These are phyloP conservation scores for Termitomyces sp. DNA, from an alignment of 768 basidiomycete species.

Conservation along the genomic window DNA sequence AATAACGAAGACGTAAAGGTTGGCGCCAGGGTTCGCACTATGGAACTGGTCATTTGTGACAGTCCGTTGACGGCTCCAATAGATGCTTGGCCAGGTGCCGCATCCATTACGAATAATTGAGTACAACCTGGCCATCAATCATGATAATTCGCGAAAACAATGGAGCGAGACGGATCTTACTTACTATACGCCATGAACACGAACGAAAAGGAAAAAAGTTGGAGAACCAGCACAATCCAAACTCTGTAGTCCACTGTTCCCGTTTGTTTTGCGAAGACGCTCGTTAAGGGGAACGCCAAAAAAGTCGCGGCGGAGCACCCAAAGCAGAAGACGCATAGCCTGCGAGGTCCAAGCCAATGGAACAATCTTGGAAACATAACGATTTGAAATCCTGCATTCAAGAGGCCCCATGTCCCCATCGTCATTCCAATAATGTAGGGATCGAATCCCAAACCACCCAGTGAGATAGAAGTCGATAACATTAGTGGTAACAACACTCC, in stretches of 20 bases:
- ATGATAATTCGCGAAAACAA: not conserved
- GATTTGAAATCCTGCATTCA: conserved; percentile 29
- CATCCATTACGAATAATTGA: conserved; percentile 13
- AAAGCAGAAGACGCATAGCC: conserved; percentile 26
- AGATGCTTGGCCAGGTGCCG: conserved; percentile 5
- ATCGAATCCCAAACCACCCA: conserved; percentile 36
- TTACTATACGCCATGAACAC: conserved; percentile 30
- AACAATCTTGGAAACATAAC: conserved; percentile 27
- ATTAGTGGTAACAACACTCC: conserved; percentile 38
- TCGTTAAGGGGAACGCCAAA: conserved; percentile 32
- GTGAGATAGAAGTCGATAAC: conserved; percentile 33
- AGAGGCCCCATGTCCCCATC: conserved; percentile 29
- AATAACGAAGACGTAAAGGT: conserved; percentile 22
- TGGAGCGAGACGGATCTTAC: conserved; percentile 4
- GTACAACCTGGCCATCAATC: conserved; percentile 3
- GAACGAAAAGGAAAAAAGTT: conserved; percentile 17
- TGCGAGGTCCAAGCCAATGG: conserved; percentile 26
- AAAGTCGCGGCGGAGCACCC: conserved; percentile 21
- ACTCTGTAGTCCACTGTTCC: conserved; percentile 19
- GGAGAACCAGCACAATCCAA: conserved; percentile 25
- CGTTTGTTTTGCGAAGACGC: conserved; percentile 21
- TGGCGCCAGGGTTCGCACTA: conserved; percentile 45
- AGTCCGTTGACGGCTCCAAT: conserved; percentile 41
- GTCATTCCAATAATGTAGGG: conserved; percentile 37
- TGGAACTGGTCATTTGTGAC: conserved; percentile 44